Evolutionary conservation across 371 early-diverging fungal genomes (phyloP).

Genomic region (Apophysomyces trapeziformis): DNA sequence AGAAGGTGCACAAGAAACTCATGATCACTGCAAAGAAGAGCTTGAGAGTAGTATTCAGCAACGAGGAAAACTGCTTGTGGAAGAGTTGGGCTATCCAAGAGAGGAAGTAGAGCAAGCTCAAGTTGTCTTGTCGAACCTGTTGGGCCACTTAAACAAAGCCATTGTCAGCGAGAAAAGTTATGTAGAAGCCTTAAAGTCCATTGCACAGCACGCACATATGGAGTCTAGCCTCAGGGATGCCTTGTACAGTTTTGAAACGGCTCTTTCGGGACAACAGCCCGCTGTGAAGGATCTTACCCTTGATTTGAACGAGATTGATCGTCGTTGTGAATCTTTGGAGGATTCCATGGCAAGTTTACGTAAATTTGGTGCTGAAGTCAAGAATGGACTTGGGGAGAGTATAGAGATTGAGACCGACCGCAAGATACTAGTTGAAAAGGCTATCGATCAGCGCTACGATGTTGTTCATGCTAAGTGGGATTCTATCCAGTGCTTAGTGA

Average conservation of each 20-base stretch:
- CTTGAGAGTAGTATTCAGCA: background rate
- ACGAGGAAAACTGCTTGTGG: background rate
- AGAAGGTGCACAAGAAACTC: background rate
- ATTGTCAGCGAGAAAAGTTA: background rate
- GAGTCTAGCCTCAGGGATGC: background rate
- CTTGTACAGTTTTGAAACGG: background rate
- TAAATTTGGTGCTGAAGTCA: background rate
- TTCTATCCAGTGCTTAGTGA: constrained; percentile 19
- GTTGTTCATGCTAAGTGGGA: constrained; percentile 26
- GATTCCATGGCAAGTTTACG: constrained; percentile 16
- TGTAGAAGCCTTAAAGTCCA: background rate
- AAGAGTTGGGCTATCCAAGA: background rate
- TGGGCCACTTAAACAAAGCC: background rate
- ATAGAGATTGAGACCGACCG: background rate
- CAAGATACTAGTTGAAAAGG: constrained; percentile 10
- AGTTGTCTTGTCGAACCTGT: background rate
- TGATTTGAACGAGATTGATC: constrained; percentile 21
- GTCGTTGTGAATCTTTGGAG: constrained; percentile 19
- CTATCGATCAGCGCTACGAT: constrained; percentile 16
- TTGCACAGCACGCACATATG: constrained; percentile 1
- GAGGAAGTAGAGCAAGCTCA: background rate
- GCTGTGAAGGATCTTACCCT: background rate
- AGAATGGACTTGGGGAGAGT: background rate
- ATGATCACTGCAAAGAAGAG: background rate
- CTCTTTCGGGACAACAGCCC: background rate